These are phyloP conservation scores for Colletotrichum zoysiae DNA, from an alignment of 2,329 filamentous ascomycete species.

Conservation along the genomic window DNA sequence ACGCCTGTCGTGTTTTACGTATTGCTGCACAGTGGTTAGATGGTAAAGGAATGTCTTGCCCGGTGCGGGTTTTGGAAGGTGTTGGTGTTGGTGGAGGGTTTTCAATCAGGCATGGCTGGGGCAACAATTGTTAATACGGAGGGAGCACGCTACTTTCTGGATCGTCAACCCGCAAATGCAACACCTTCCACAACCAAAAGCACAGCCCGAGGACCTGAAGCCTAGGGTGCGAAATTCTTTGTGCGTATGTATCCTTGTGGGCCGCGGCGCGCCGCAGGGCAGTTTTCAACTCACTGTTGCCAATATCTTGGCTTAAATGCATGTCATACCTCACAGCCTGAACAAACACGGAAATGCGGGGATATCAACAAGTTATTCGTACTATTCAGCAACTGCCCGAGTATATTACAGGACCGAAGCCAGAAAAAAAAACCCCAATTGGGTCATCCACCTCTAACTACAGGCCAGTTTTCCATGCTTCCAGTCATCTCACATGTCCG, in stretches of 20 bases:
- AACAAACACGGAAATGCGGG: neutral
- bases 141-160: neutral
- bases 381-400: slow-evolving; percentile 20
- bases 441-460: slow-evolving; percentile 12
- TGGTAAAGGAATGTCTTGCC: neutral
- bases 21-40: neutral
- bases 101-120: neutral
- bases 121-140: neutral
- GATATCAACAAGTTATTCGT: slow-evolving; percentile 27
- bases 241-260: neutral
- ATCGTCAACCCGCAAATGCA: neutral
- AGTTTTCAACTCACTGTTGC: neutral
- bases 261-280: neutral
- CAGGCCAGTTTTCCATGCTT: slow-evolving; percentile 23
- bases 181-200: neutral
- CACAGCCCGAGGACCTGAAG: neutral
- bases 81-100: slow-evolving; percentile 11
- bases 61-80: neutral
- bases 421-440: neutral
- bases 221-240: neutral
- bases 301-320: slow-evolving; percentile 21
- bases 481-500: slow-evolving; percentile 37
- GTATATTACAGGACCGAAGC: slow-evolving; percentile 29
- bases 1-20: neutral
- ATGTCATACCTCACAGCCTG: slow-evolving; percentile 15